Base-by-base conservation (phyloP, 192 early-diverging fungal genomes). In the Gamsiella multidivaricata region DNA sequence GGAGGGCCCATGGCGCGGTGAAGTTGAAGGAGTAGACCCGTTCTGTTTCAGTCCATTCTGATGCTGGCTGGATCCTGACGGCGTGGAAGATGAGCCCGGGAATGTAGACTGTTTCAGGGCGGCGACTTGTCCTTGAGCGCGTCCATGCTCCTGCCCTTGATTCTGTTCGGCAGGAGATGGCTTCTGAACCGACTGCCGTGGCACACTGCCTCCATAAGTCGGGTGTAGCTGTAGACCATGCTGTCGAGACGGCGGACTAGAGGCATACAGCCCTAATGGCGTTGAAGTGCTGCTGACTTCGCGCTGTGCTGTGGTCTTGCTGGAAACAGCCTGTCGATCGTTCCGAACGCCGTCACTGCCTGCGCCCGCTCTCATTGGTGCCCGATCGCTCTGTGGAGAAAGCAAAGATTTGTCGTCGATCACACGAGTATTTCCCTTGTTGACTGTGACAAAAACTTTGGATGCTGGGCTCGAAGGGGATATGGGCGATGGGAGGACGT, bases 191-290 rank as follows among this genome's bases (percentile, higher is more conserved):
- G 60, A 41, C 17, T 34, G 55, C 33, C 67, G 49, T 22, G 67
- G 67, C 9, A 69, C 67, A 43, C 56, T 31, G 3, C 67, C 67
- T 43, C 69, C 69, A 32, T 52, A 60, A 22, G 18, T 47, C 1
- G 56, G 65, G 43, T 62, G 56, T 31, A 22, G 46, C 23, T 68
- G 56, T 15, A 59, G 66, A 26, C 53, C 51, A 25, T 54, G 46
- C 61, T n/a, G 34, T 51, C n/a, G 45, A 46, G 17, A 6, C 45
- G 4, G 45, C 6, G n/a, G 45, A 46, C 45, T 46, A n/a, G n/a
- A n/a, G n/a, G n/a, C n/a, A n/a, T n/a, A n/a, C n/a, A n/a, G n/a
- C n/a, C n/a, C n/a, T n/a, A n/a, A n/a, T n/a, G n/a, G n/a, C n/a
- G n/a, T 46, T n/a, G 45, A n/a, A 18, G 15, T 12, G 20, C 53